Base-by-base conservation (phyloP, 2,329 filamentous ascomycete genomes). In the Setomelanomma holmii region DNA sequence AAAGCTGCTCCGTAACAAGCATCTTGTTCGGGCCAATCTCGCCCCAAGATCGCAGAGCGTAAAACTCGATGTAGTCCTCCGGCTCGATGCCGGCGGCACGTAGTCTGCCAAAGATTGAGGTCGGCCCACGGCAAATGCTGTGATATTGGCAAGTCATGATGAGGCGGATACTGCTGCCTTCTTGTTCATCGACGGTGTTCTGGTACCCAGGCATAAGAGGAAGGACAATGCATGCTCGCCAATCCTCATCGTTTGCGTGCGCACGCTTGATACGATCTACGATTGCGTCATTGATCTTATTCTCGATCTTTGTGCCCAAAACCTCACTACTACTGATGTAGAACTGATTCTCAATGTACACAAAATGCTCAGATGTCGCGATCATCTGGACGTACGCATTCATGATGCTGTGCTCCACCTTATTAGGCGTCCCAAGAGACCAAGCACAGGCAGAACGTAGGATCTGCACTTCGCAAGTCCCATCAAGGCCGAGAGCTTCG, bases 261-360 rank as follows among this genome's bases (percentile, higher is more conserved):
- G 95, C 95, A 52, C 90, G 86, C 55, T 93, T 88, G 65, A 96
- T 95, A 42, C 95, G 90, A 66, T 96, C 90, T 7, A 98, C 93
- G 24, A 99, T 81, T 3, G 95, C 93, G 76, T 98, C 93, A 44
- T 93, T 93, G 62, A 99, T 97, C 60, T 88, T 87, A 74, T 99
- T 99, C 72, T 91, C 85, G 58, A 99, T 95, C 70, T 88, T 91
- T 11, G 89, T 90, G 45, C 89, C 90, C 64, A 96, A 87, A 4
- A 93, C 92, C 67, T 95, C 89, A 44, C 90, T 95, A 61, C 91
- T 96, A 30, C 91, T 96, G 73, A 99, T 90, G 79, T 96, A 99
- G 77, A 98, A 99, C 70, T 99, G 95, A 71, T 99, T 99, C 74
- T 99, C 95, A 61, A 98, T 96, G 75, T 99, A 98, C 45, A 98